Conservation (phyloP, 257 asterid species). For the Rauvolfia tetraphylla region DNA sequence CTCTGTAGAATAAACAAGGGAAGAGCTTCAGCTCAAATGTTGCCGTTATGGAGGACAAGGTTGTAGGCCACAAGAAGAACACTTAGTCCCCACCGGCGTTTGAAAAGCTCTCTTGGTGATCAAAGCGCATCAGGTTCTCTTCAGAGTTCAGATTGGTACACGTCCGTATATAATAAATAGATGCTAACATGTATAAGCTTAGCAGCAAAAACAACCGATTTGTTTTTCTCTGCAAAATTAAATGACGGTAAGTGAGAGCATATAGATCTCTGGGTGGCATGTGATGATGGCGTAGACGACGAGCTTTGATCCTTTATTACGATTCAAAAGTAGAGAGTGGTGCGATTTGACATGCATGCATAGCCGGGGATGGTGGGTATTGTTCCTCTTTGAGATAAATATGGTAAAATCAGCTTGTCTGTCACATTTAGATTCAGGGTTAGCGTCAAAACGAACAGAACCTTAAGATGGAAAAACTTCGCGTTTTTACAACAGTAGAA, state of each 20-base stretch:
- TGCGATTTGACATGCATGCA: slow-evolving; percentile 7
- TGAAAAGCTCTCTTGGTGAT: not conserved
- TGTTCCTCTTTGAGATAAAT: too few species aligned
- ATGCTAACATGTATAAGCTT: too few species aligned
- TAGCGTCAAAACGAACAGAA: not conserved
- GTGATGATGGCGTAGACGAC: too few species aligned
- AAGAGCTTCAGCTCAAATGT: not conserved
- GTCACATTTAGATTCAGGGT: not conserved
- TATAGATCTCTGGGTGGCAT: not conserved
- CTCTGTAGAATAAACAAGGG: not conserved
- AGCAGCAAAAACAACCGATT: not conserved
- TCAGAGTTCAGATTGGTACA: not conserved
- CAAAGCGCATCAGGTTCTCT: not conserved
- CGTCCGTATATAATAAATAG: too few species aligned
- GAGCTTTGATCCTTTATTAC: too few species aligned
- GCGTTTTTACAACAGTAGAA: not conserved
- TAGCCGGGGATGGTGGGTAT: too few species aligned
- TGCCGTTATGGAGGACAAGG: slow-evolving; percentile 1
- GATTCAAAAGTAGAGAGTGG: not conserved
- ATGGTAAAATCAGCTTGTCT: not conserved
- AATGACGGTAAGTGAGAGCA: too few species aligned
- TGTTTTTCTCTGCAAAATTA: not conserved
- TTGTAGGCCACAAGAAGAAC: slow-evolving; percentile 13
- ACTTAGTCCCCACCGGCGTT: slow-evolving; percentile 5
- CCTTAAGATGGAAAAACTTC: not conserved